Evolutionary conservation across 2,329 filamentous ascomycete genomes (phyloP).

Genomic region (Trichoderma arundinaceum): DNA sequence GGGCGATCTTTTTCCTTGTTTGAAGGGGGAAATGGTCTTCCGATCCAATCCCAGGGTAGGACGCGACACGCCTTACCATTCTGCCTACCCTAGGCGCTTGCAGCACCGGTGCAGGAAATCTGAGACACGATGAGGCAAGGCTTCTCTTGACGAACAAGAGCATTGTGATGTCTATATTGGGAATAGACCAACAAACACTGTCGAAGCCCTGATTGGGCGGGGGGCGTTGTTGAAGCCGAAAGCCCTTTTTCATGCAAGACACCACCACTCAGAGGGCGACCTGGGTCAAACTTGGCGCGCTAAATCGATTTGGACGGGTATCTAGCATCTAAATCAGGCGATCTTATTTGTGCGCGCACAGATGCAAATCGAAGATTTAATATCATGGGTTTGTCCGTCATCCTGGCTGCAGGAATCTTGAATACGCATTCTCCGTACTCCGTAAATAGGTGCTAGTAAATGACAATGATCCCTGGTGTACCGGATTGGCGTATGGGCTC

Average conservation of each 20-base stretch:
- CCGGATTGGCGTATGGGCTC: neutral
- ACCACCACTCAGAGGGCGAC: neutral
- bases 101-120: neutral
- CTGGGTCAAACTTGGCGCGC: slow-evolving; percentile 17
- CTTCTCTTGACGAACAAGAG: neutral
- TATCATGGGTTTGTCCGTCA: slow-evolving; percentile 11
- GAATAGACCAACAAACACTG: neutral
- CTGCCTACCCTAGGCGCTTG: neutral
- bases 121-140: slow-evolving; percentile 4
- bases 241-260: slow-evolving; percentile 6
- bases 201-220: neutral
- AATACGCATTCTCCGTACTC: neutral
- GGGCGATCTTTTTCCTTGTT: neutral
- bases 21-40: neutral
- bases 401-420: neutral
- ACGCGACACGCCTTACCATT: neutral
- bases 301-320: slow-evolving; percentile 16
- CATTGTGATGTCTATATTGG: slow-evolving; percentile 7
- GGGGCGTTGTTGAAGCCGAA: neutral
- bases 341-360: slow-evolving; percentile 5
- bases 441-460: neutral
- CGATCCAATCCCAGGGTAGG: no score
- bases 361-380: slow-evolving; percentile 21
- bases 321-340: slow-evolving; percentile 7
- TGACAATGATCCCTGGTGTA: neutral